Base-by-base conservation (phyloP, 2,329 filamentous ascomycete species). In the Calonectria multiphialidica region DNA sequence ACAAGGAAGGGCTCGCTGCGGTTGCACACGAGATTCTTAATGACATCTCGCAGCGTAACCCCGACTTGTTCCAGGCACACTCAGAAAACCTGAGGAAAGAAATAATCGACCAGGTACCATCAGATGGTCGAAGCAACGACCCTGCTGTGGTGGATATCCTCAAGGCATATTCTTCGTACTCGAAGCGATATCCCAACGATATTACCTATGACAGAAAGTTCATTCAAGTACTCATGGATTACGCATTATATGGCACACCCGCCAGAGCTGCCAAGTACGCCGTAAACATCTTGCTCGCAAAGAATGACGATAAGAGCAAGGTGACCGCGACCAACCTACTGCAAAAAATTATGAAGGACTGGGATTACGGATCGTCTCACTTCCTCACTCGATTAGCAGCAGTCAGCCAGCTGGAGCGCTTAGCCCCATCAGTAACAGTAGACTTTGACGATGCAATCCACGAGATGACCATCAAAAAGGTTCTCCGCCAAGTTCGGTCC, bases 131-230 rank as follows among this genome's bases (percentile, higher is more conserved):
- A 65, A 81, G 88, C 2, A 96, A 96, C 73, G 93, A 96, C 66
- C 83, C 91, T 1, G 89, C 90, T 3, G 93, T 94, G n/a, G 94
- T 97, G 15, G 95, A 98, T 79, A 96, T 96, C 2, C 88, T 99
- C 71, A 98, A 98, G 82, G 96, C 97, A 3, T 98, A 97, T 81
- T 94, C 96, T 12, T 95, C 94, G 2, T 99, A 98, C 82, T 94
- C 96, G 1, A 93, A 93, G 79, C 95, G 93, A 78, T 96, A 97
- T 77, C 93, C 96, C 0, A 89, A 92, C 13, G 96, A 98, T 72
- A 90, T 99, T 66, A 94, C 94, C 1, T 90, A 91, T 71, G 94
- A 98, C 73, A 91, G 93, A 68, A 94, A 94, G 76, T 96, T 98
- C 78, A 88, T 92, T 37, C 92, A 97, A 79, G 93, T 95, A 1